Conservation (phyloP, 495 filamentous ascomycete species). For the Penicillium herquei region DNA sequence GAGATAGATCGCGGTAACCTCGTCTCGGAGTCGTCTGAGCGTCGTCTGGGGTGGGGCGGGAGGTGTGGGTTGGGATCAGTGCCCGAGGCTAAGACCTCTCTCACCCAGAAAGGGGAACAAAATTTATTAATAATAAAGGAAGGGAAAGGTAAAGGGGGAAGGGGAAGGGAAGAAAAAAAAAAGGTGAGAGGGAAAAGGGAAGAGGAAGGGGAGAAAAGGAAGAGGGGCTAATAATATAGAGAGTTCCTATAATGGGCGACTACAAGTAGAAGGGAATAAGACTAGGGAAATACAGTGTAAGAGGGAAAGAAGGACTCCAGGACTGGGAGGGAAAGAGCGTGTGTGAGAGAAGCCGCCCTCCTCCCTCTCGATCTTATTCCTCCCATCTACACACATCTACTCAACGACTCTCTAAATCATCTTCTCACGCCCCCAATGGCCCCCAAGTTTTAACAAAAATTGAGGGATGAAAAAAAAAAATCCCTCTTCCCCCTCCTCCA, state of each 20-base stretch:
- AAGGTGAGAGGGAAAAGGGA: slow-evolving; percentile 7
- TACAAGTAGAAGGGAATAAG: slow-evolving; percentile 6
- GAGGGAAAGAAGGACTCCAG: not conserved
- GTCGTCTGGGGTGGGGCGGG: slow-evolving; percentile 18
- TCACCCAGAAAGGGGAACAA: not conserved
- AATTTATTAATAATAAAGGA: not conserved
- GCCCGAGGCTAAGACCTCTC: no score
- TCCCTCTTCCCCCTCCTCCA: not conserved
- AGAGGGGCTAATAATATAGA: slow-evolving; percentile 8
- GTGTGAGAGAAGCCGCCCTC: slow-evolving; percentile 1
- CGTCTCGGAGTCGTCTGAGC: not conserved
- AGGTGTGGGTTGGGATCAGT: slow-evolving; percentile 2
- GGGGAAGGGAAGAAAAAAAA: slow-evolving; percentile 5
- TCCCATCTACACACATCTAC: not conserved
- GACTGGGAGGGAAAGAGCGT: not conserved
- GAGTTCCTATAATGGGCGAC: not conserved
- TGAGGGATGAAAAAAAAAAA: not conserved
- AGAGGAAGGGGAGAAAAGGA: slow-evolving; percentile 12
- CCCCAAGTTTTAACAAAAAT: not conserved
- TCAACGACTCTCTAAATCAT: not conserved
- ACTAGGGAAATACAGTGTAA: slow-evolving; percentile 1
- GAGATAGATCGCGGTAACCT: slow-evolving; percentile 17
- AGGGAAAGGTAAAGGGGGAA: slow-evolving; percentile 12
- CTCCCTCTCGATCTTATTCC: not conserved
- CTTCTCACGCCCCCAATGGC: not conserved